Conservation (phyloP, 345 rosid species). For the Adansonia digitata region DNA sequence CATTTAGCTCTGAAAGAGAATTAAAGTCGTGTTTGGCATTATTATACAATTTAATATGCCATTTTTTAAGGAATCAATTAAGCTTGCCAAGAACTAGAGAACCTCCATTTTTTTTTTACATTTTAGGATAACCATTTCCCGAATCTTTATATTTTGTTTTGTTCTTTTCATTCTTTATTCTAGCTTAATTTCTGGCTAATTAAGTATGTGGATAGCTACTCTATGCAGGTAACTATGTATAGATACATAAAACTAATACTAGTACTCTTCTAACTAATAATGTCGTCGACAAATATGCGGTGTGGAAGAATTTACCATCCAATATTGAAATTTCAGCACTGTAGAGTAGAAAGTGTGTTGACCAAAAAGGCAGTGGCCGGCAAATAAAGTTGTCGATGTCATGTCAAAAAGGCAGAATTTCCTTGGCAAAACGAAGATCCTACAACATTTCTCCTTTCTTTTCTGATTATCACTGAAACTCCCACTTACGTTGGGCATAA, state of each 20-base stretch:
- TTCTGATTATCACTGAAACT: too few species aligned
- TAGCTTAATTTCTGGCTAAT: too few species aligned
- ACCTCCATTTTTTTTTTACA: too few species aligned
- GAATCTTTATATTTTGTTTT: too few species aligned
- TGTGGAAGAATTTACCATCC: background rate
- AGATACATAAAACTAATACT: too few species aligned
- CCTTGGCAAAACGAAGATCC: background rate
- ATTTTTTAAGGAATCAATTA: too few species aligned
- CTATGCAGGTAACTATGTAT: background rate
- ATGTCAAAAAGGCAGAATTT: background rate
- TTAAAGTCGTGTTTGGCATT: background rate
- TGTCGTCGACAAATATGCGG: background rate
- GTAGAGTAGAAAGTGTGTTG: background rate
- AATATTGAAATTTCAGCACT: background rate
- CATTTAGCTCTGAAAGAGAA: background rate
- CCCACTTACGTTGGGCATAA: too few species aligned
- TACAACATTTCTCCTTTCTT: background rate
- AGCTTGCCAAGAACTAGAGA: too few species aligned
- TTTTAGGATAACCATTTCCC: too few species aligned
- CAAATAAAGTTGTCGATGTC: background rate
- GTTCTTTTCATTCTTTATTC: too few species aligned
- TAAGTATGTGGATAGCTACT: background rate
- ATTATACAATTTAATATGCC: too few species aligned
- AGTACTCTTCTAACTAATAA: too few species aligned
- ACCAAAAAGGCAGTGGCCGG: background rate